Base-by-base conservation (phyloP, 371 early-diverging fungal genomes). In the Mucor indicus region DNA sequence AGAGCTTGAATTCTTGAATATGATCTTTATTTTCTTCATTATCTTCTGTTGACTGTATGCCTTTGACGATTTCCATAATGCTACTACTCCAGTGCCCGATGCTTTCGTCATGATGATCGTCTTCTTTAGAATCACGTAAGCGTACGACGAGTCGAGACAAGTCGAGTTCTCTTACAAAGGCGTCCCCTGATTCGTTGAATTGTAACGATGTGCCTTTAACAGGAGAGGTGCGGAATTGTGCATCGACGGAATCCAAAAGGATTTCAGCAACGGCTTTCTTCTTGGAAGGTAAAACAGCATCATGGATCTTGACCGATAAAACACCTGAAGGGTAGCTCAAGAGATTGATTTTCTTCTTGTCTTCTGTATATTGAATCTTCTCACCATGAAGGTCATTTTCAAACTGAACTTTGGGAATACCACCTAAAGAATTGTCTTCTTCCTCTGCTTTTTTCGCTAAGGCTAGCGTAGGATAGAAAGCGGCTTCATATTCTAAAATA, bases 381-480 rank as follows among this genome's bases (percentile, higher is more conserved):
- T 67, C 64, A 2, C 68, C 68, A 41, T 63, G 60, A 27, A 67
- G 50, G 17, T 67, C 68, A 7, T 43, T 44, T 23, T 46, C 39
- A n/a, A n/a, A n/a, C n/a, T n/a, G n/a, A n/a, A n/a, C n/a, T n/a
- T n/a, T n/a, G 13, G 46, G 60, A 23, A 35, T 41, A 1, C 41
- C 44, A 23, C 15, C 32, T 2, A 8, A 22, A 12, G 9, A 9
- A 37, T 44, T 38, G 20, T 40, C 30, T 42, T 50, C 44, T 6
- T 64, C 57, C 16, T 51, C 39, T n/a, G 50, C 53, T 48, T 72
- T 57, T 41, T 77, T 67, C 17, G 79, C 80, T 38, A 81, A 51
- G 44, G 75, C 75, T 47, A 87, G 65, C 1, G 72, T 73, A 4
- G 88, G 86, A 51, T 72, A 64, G 67, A 88, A 88, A 19, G 74